Percentiles rank a stretch among this genome's conserved stretches.
Evolutionary conservation across 192 early-diverging fungal genomes (phyloP).

Genomic region (Obelidium mucronatum): DNA sequence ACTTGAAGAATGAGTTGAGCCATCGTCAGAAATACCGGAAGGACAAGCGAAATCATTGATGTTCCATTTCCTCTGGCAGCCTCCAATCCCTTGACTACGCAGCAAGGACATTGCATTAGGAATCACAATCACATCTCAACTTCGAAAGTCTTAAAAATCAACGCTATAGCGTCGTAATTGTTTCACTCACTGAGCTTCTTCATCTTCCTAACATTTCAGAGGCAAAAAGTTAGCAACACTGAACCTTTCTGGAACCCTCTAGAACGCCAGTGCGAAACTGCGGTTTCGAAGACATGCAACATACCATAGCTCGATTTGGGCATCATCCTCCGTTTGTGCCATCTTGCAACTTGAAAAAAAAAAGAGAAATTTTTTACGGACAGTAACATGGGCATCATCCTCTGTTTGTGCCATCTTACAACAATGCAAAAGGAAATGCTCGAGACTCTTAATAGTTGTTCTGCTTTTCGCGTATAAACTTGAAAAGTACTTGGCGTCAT

Average conservation of each 20-base stretch:
- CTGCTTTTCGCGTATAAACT: too few species aligned
- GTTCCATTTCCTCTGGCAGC: conserved; percentile 98
- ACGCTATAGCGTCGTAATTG: background rate
- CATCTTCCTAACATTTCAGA: conserved; percentile 33
- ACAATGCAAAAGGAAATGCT: conserved; percentile 7
- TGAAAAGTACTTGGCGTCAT: too few species aligned
- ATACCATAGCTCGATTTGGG: conserved; percentile 32
- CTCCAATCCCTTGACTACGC: conserved; percentile 86
- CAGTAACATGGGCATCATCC: conserved; percentile 24
- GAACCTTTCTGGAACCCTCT: too few species aligned
- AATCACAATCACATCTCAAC: background rate
- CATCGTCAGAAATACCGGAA: conserved; percentile 64
- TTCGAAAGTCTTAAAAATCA: background rate
- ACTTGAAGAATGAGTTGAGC: conserved; percentile 92
- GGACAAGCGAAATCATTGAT: conserved; percentile 98
- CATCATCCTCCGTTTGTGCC: conserved; percentile 6
- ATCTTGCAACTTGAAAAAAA: background rate
- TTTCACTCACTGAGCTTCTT: conserved; percentile 36
- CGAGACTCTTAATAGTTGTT: too few species aligned
- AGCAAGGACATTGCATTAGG: background rate
- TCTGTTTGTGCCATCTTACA: background rate
- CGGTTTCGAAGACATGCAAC: background rate
- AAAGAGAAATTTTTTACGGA: too few species aligned
- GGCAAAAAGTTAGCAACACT: too few species aligned
- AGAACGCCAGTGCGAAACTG: too few species aligned